These are phyloP conservation scores for Rubus idaeus DNA, from an alignment of 306 rosid species.

Conservation along the genomic window DNA sequence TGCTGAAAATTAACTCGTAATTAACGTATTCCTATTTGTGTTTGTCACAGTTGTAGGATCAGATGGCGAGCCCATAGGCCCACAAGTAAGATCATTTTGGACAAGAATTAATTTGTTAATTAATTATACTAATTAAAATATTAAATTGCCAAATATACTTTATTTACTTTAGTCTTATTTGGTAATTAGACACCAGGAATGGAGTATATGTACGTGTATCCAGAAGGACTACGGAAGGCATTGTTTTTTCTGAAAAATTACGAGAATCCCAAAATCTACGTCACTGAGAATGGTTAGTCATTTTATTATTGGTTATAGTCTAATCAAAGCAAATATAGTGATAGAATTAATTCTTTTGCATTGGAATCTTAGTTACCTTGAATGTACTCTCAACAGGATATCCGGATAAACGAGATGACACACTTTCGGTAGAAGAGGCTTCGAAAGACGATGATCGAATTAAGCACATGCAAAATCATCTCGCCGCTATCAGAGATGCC, in stretches of 20 bases:
- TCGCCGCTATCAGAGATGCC: background rate
- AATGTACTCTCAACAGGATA: background rate
- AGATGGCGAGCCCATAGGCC: constrained; percentile 1
- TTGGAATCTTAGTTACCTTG: too few species aligned
- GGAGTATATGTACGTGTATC: background rate
- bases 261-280: background rate
- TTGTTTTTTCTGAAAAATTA: background rate
- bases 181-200: background rate
- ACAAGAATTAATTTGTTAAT: background rate
- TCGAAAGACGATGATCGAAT: background rate
- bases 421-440: too few species aligned
- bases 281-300: background rate
- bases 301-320: too few species aligned
- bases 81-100: background rate
- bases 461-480: background rate
- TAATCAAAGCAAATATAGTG: too few species aligned
- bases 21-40: background rate
- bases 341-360: too few species aligned
- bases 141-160: background rate
- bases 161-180: background rate
- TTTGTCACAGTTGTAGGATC: background rate
- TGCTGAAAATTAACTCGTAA: background rate
- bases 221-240: background rate
- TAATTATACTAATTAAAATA: background rate
- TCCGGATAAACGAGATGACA: background rate